Conservation (phyloP, 345 rosid species). For the Linum trigynum region DNA sequence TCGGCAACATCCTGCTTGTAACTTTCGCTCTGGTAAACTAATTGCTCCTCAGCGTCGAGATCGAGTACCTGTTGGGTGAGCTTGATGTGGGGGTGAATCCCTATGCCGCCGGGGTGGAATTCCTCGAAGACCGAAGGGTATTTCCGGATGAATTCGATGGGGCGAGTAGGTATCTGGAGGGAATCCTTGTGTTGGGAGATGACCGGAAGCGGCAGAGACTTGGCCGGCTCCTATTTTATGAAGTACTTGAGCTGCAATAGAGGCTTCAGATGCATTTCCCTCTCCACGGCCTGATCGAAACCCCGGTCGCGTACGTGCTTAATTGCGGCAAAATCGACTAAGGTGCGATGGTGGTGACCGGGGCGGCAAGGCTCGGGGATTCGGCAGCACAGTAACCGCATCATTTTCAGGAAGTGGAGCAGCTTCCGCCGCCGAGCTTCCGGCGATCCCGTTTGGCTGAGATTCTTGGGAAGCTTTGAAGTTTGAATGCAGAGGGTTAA, state of each 20-base stretch:
- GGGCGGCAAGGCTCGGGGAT: background rate
- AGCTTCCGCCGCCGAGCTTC: background rate
- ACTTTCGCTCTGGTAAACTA: conserved; percentile 64
- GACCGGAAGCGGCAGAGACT: conserved; percentile 65
- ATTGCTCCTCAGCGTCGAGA: conserved; percentile 71
- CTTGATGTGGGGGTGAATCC: conserved; percentile 68
- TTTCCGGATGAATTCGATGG: conserved; percentile 76
- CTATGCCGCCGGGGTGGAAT: conserved; percentile 62
- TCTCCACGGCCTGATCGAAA: conserved; percentile 83
- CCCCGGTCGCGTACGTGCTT: conserved; percentile 75
- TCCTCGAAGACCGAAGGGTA: conserved; percentile 73
- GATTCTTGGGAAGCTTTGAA: too few species aligned
- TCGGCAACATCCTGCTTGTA: conserved; percentile 54
- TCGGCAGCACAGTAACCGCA: conserved; percentile 9
- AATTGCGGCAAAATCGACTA: conserved; percentile 19
- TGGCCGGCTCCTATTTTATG: conserved; percentile 72
- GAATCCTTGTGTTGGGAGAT: conserved; percentile 42
- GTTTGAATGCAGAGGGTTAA: too few species aligned
- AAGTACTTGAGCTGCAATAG: conserved; percentile 61
- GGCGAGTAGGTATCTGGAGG: conserved; percentile 62
- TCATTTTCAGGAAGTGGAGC: background rate
- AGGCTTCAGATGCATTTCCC: conserved; percentile 68
- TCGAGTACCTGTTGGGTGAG: conserved; percentile 67
- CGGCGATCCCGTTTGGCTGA: too few species aligned
- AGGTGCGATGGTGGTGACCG: conserved; percentile 6